Evolutionary conservation across 345 rosid species (phyloP).

Genomic region (Erucastrum elatum): DNA sequence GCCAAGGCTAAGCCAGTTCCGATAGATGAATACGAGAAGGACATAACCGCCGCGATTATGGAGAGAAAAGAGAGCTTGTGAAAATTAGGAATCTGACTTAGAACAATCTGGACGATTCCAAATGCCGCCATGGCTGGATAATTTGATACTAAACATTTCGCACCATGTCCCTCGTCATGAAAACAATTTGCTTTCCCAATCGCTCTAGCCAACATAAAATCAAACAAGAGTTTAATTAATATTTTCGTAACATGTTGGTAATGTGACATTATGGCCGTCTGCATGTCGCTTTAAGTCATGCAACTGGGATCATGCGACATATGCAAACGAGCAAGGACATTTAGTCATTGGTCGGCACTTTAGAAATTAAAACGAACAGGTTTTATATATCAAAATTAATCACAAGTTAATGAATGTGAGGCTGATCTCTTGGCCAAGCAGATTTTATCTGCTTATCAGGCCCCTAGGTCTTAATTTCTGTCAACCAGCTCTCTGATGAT

Average conservation of each 20-base stretch:
- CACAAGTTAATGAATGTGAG: neutral
- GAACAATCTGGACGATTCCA: constrained; percentile 61
- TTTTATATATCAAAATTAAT: neutral
- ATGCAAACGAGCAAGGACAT: neutral
- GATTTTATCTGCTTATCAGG: too few relatives aligned
- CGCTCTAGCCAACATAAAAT: constrained; percentile 53
- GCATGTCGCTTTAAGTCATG: neutral
- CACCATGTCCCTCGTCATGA: constrained; percentile 63
- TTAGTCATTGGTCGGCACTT: neutral
- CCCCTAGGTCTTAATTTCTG: too few relatives aligned
- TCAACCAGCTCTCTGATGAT: too few relatives aligned
- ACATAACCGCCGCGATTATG: constrained; percentile 78
- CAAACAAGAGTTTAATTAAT: neutral
- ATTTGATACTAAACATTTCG: constrained; percentile 52
- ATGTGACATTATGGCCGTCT: neutral
- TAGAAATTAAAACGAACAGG: neutral
- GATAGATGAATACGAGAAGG: constrained; percentile 73
- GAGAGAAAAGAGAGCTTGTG: constrained; percentile 88
- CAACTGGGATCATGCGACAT: neutral
- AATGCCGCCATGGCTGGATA: constrained; percentile 65
- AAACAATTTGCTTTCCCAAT: constrained; percentile 66
- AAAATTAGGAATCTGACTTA: constrained; percentile 83
- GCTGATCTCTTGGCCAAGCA: too few relatives aligned
- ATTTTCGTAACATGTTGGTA: neutral
- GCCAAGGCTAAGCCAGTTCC: constrained; percentile 84